Conservation (phyloP, 2,329 filamentous ascomycete genomes). For the Cercospora sp. region DNA sequence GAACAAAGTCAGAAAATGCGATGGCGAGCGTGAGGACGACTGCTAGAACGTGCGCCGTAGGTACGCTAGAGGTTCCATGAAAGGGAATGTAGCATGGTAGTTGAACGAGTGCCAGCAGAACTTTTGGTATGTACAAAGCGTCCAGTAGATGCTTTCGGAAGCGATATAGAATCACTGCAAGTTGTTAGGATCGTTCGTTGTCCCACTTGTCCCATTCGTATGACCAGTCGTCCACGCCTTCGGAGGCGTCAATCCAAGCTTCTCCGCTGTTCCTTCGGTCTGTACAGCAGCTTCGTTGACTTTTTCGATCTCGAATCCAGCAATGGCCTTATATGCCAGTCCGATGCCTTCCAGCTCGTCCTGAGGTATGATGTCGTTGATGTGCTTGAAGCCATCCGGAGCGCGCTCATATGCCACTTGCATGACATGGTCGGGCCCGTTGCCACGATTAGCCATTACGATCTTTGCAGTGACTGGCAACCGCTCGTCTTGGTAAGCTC, state of each 20-base stretch:
- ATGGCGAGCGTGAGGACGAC: no score
- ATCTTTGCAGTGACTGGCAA: constrained; percentile 49
- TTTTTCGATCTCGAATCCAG: constrained; percentile 49
- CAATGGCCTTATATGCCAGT: constrained; percentile 42
- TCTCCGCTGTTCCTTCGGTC: constrained; percentile 37
- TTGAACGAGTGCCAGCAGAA: background rate
- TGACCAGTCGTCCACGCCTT: constrained; percentile 10
- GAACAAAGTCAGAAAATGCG: no score
- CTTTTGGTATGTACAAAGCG: background rate
- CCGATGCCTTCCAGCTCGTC: constrained; percentile 32
- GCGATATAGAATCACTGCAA: background rate
- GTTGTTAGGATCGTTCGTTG: constrained; percentile 3
- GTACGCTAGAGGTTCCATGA: no score
- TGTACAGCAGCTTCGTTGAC: constrained; percentile 45
- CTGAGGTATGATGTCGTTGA: constrained; percentile 37
- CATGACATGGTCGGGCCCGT: constrained; percentile 50
- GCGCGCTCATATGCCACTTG: constrained; percentile 49
- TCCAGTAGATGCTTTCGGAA: background rate
- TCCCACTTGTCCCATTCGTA: background rate
- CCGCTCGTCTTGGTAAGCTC: constrained; percentile 43
- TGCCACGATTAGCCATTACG: constrained; percentile 49
- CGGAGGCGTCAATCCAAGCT: constrained; percentile 28
- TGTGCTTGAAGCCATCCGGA: constrained; percentile 44
- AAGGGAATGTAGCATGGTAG: no score
- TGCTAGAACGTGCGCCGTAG: no score